Conservation (phyloP, 1,284 basidiomycete species). For the Tylopilus orsonianus region DNA sequence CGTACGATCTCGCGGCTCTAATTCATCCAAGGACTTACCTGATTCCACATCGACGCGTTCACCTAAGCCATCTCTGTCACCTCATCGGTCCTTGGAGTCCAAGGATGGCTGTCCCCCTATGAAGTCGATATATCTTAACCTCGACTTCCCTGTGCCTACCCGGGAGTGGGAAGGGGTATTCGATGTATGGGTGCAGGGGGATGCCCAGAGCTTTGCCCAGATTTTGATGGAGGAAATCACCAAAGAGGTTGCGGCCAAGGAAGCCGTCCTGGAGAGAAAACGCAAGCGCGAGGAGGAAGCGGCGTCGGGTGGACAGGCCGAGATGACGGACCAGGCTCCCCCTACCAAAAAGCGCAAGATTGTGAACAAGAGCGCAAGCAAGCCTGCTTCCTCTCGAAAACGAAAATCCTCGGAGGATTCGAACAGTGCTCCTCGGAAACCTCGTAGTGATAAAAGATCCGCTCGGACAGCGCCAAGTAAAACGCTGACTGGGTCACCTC, state of each 20-base stretch:
- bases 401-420: constrained; percentile 28
- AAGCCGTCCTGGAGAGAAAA: constrained; percentile 51
- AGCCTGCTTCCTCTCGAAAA: constrained; percentile 22
- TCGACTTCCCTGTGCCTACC: constrained; percentile 85
- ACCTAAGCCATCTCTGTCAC: constrained; percentile 43
- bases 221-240: constrained; percentile 56
- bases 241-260: constrained; percentile 50
- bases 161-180: constrained; percentile 91
- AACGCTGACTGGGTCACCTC: constrained; percentile 15
- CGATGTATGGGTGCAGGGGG: constrained; percentile 88
- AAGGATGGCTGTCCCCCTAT: constrained; percentile 53
- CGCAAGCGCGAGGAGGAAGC: constrained; percentile 46
- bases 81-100: constrained; percentile 37
- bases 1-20: constrained; percentile 49
- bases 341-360: constrained; percentile 30
- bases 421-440: constrained; percentile 31
- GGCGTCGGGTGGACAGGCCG: constrained; percentile 14
- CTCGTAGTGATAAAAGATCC: constrained; percentile 24
- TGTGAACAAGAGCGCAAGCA: constrained; percentile 10
- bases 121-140: constrained; percentile 82
- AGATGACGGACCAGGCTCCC: constrained; percentile 16
- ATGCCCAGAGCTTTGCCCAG: constrained; percentile 78
- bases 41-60: constrained; percentile 26
- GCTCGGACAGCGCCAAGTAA: constrained; percentile 20
- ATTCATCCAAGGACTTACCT: constrained; percentile 27